These are phyloP conservation scores for Aureoboletus auriporus DNA, from an alignment of 768 basidiomycete species.

Conservation along the genomic window DNA sequence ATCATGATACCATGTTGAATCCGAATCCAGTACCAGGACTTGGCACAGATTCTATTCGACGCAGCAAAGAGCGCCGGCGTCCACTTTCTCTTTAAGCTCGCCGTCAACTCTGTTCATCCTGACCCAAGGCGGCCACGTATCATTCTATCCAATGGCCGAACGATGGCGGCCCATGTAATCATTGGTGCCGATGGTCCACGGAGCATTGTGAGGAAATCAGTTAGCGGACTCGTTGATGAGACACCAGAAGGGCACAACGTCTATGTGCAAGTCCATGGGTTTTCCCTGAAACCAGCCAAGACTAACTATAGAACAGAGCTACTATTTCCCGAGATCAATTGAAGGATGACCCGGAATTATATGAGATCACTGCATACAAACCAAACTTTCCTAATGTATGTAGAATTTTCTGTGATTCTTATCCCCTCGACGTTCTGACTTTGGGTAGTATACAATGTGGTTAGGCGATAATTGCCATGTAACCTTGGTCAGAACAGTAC, in stretches of 20 bases:
- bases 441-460: conserved; percentile 22
- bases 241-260: conserved; percentile 32
- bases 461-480: conserved; percentile 25
- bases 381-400: conserved; percentile 23
- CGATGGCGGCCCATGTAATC: conserved; percentile 48
- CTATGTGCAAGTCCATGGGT: conserved; percentile 39
- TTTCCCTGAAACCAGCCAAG: conserved; percentile 2
- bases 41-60: conserved; percentile 46
- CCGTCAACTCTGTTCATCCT: conserved; percentile 33
- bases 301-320: conserved; percentile 28
- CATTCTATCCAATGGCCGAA: conserved; percentile 41
- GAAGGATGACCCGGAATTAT: conserved; percentile 41
- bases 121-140: conserved; percentile 29
- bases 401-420: background rate
- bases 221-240: conserved; percentile 30
- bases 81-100: conserved; percentile 41
- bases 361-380: conserved; percentile 24
- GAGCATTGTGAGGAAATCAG: conserved; percentile 38
- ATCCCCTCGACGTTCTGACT: background rate
- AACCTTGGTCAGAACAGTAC: conserved; percentile 19
- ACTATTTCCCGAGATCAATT: conserved; percentile 42
- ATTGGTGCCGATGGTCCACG: conserved; percentile 61
- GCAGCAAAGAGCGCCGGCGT: conserved; percentile 48
- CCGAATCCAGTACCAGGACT: conserved; percentile 45
- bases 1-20: background rate